Base-by-base conservation (phyloP, 202 grass and related monocot genomes). In the Schoenoplectus triqueter region DNA sequence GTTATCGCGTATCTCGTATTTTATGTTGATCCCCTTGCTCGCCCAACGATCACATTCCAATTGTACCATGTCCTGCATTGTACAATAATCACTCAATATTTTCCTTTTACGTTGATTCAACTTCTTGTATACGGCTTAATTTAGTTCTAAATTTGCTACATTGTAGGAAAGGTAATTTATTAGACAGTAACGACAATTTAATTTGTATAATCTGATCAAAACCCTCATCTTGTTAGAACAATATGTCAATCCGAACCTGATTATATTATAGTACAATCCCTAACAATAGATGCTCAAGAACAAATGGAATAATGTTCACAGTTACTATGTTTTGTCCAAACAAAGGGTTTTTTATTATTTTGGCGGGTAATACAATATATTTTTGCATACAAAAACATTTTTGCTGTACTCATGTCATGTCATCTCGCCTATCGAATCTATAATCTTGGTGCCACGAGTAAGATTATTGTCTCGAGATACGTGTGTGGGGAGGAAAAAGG, bases 1-100 rank as follows among this genome's bases (percentile, higher is more conserved):
- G 86, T 87, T 91, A 59, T 89, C 90, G 31, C 95, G 69, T 77
- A 93, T 88, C 95, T 94, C 95, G 85, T 97, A 94, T 86, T 87
- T 88, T 3, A 97, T 87, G 80, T 92, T 85, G 69, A 94, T 90
- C 7, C 95, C 95, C 70, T 97, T 97, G 82, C 88, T 86, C 83
- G 88, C 85, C 95, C 95, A 94, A 14, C 92, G 78, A 44, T 51
- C 57, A 60, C 87, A 90, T 84, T 97, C 95, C 39, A 66, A 1
- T 17, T 82, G 82, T 42, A 94, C 94, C 84, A 97, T 40, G 47
- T 91, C 90, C 94, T 97, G 89, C 90, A 66, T 45, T 14, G 13
- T 51, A 20, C 6, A 39, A 76, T 81, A n/a, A 31, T 31, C 1
- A 47, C 22, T 78, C 46, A 88, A 40, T 72, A 10, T 55, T 55